Evolutionary conservation across 2,329 filamentous ascomycete species (phyloP).

Genomic region (Colletotrichum sp.): DNA sequence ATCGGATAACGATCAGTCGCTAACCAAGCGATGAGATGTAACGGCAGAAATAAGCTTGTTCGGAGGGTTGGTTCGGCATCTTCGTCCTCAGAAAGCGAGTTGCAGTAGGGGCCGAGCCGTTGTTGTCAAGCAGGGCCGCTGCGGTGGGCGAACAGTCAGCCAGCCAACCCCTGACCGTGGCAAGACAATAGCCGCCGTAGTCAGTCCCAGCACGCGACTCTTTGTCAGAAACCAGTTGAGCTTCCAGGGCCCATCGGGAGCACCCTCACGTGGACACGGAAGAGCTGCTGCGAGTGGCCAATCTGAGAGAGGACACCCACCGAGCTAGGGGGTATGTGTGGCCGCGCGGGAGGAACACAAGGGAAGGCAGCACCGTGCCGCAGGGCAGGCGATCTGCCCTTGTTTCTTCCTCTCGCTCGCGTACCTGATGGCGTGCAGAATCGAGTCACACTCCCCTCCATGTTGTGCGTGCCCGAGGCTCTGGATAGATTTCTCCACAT

Average conservation of each 20-base stretch:
- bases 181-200: neutral
- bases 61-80: accelerated
- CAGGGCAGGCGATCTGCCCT: neutral
- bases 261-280: neutral
- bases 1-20: neutral
- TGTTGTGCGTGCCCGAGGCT: neutral
- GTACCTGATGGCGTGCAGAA: neutral
- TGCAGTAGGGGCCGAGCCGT: neutral
- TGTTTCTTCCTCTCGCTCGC: neutral
- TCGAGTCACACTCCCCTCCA: conserved; percentile 6
- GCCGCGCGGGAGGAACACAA: neutral
- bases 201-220: neutral
- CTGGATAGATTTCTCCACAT: neutral
- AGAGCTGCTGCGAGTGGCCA: neutral
- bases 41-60: neutral
- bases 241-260: neutral
- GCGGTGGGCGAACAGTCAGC: neutral
- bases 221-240: neutral
- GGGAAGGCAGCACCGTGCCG: neutral
- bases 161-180: neutral
- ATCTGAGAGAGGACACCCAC: neutral
- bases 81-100: neutral
- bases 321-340: neutral
- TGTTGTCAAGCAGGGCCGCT: neutral
- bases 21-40: neutral